These are phyloP conservation scores for Hippophae gyantsensis DNA, from an alignment of 306 rosid genomes.

Conservation along the genomic window DNA sequence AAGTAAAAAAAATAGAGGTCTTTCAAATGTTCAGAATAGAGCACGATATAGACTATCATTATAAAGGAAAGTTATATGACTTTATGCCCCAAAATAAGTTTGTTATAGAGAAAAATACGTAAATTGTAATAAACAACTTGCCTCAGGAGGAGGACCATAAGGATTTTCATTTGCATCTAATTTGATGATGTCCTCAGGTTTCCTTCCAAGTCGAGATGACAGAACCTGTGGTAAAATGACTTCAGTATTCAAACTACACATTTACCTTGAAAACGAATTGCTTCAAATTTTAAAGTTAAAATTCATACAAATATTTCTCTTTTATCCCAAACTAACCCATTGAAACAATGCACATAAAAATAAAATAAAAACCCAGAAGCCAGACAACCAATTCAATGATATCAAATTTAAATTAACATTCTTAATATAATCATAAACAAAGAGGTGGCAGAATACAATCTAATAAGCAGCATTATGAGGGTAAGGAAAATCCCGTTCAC, in stretches of 20 bases:
- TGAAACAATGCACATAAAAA: no score
- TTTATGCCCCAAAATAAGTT: background rate
- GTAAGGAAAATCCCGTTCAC: background rate
- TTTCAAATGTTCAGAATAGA: constrained; percentile 3
- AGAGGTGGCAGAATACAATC: background rate
- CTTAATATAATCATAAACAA: background rate
- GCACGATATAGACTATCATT: background rate
- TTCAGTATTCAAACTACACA: constrained; percentile 8
- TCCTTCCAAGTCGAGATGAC: constrained; percentile 76
- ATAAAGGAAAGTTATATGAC: no score
- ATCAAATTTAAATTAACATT: background rate
- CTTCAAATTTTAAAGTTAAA: no score
- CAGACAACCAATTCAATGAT: background rate
- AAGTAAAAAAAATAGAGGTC: constrained; percentile 16
- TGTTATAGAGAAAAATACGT: background rate
- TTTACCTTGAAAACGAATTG: background rate
- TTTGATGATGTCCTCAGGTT: constrained; percentile 91
- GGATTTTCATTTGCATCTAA: constrained; percentile 97
- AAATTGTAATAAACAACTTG: constrained; percentile 13
- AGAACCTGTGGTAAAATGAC: constrained; percentile 43
- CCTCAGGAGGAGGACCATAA: constrained; percentile 99
- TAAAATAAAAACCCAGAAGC: no score
- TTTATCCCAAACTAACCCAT: constrained; percentile 1
- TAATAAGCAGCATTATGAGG: background rate
- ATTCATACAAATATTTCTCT: background rate